phyloP scores from a whole-genome alignment of 345 rosid genomes.

The Adansonia digitata region DNA sequence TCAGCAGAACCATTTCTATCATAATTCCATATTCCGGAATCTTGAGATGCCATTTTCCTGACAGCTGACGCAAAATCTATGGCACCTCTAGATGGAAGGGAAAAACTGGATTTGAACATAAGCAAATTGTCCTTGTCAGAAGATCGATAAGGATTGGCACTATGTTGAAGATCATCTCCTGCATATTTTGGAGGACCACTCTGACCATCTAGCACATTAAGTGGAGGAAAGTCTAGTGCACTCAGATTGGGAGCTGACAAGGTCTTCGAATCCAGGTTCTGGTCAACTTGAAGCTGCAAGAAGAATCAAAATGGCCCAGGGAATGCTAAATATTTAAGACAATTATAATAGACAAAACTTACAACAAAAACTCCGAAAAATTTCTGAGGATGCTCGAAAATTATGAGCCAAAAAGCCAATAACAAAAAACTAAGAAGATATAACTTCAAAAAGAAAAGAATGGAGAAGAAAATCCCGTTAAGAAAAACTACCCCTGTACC shows the following conservation, averaged over 20 bases:
- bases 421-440: background rate
- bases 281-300: slow-evolving; percentile 89
- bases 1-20: slow-evolving; percentile 71
- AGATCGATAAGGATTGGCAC: slow-evolving; percentile 52
- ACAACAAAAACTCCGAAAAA: background rate
- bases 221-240: slow-evolving; percentile 84
- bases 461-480: background rate
- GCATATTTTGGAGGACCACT: slow-evolving; percentile 49
- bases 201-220: slow-evolving; percentile 54
- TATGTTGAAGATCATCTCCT: slow-evolving; percentile 67
- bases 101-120: slow-evolving; percentile 60
- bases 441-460: background rate
- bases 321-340: slow-evolving; percentile 3
- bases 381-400: background rate
- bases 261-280: slow-evolving; percentile 60
- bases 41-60: slow-evolving; percentile 79
- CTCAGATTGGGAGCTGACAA: slow-evolving; percentile 68
- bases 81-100: slow-evolving; percentile 53
- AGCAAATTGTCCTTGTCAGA: slow-evolving; percentile 69
- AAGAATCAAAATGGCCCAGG: slow-evolving; percentile 17
- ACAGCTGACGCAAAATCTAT: slow-evolving; percentile 90
- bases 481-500: slow-evolving; percentile 12
- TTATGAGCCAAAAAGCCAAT: background rate
- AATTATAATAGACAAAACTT: background rate
- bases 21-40: slow-evolving; percentile 81